Evolutionary conservation across 2,329 filamentous ascomycete genomes (phyloP), one percentile per base, ranked within the genome.

Genomic region (Fusarium oligoseptatum): DNA sequence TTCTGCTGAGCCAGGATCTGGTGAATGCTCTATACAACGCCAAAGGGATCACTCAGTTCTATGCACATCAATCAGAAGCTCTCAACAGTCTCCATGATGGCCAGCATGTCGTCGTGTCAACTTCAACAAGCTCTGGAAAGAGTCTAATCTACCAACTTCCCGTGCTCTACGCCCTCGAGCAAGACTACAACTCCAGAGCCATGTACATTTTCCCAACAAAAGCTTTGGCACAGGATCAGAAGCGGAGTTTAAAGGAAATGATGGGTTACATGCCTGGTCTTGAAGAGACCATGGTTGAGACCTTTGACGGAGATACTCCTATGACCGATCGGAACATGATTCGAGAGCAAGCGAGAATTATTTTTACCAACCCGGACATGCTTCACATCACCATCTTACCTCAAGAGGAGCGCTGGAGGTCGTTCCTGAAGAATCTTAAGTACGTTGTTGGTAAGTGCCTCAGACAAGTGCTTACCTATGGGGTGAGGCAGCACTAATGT

Each of bases 171-270:
- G 93, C 94, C 60, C 85, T 99, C 3, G 96, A 99, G 82, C 87
- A 90, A 62, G 93, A 98, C 78, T 85, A 83, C 3, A 87, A 92
- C 66, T 94, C 94, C 10, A 88, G 97, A 77, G 97, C 97, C 3
- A 95, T 99, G 92, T 98, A 98, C 81, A 98, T 99, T 39, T 99
- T 99, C 71, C 97, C 97, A 0, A 99, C 97, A 0, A 99, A 99
- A 83, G 97, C 97, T 1, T 85, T 99, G 17, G 96, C 97, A 0
- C 97, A 99, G 81, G 97, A 99, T 82, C 97, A 99, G 82, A 92
- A 92, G 76, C 90, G 95, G 76, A 98, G 95, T 76, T 86, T 99
- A 81, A 94, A 94, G 78, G 95, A 98, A 63, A 89, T 98, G 80
- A 85, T 98, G 70, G 85, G 89, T 1, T 98, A 93, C 77, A 94